These are phyloP conservation scores for Suhomyces sp. DNA, from an alignment of 805 yeast species.

Conservation along the genomic window DNA sequence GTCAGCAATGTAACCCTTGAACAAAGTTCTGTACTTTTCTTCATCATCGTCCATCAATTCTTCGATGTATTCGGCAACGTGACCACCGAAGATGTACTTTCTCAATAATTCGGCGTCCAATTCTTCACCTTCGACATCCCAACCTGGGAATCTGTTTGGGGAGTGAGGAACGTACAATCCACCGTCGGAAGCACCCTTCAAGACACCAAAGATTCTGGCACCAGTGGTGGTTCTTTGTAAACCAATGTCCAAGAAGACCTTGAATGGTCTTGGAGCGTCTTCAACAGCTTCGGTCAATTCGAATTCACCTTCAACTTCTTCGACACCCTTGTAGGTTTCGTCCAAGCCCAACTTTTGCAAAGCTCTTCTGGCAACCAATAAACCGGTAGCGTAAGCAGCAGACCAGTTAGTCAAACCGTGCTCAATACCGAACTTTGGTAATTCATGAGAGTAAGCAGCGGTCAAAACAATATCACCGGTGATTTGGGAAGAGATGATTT, in stretches of 20 bases:
- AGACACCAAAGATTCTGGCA: constrained; percentile 99
- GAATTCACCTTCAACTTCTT: constrained; percentile 99
- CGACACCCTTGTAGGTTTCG: constrained; percentile 98
- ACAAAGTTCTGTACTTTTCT: constrained; percentile 95
- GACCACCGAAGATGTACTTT: constrained; percentile 99
- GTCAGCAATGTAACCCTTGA: constrained; percentile 94
- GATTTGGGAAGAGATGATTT: constrained; percentile 93
- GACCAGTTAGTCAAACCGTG: constrained; percentile 99
- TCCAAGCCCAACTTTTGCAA: constrained; percentile 96
- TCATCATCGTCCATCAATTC: constrained; percentile 99
- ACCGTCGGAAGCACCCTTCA: constrained; percentile 99
- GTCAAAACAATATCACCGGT: constrained; percentile 94
- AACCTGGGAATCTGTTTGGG: constrained; percentile 99
- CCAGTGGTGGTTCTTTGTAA: constrained; percentile 99
- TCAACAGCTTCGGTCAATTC: constrained; percentile 98
- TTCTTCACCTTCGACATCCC: constrained; percentile 98
- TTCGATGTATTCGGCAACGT: constrained; percentile 99
- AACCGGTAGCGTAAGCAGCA: constrained; percentile 99
- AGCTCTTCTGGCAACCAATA: constrained; percentile 98
- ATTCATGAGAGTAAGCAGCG: constrained; percentile 98
- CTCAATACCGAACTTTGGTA: constrained; percentile 94
- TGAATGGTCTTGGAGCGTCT: constrained; percentile 99
- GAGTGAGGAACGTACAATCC: constrained; percentile 99
- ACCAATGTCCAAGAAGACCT: constrained; percentile 99
- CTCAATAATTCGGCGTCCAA: constrained; percentile 95